These are phyloP conservation scores for Lasiodiplodia sp. DNA, from an alignment of 2,329 filamentous ascomycete species.

Conservation along the genomic window DNA sequence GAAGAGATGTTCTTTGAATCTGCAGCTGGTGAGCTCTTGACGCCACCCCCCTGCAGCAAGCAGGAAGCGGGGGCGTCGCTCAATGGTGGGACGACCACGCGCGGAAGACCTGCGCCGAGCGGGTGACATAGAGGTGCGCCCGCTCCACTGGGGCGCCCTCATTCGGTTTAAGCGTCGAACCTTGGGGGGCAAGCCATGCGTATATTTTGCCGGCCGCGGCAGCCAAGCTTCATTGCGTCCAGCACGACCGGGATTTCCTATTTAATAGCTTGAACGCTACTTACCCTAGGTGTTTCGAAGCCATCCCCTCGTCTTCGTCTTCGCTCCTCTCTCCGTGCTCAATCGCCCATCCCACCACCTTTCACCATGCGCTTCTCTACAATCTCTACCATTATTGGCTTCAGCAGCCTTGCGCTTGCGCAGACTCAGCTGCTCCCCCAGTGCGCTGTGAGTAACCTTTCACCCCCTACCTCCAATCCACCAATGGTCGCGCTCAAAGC, in stretches of 20 bases:
- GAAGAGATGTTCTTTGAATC: neutral
- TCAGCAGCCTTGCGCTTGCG: slow-evolving; percentile 37
- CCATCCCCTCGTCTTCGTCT: neutral
- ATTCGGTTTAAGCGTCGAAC: slow-evolving; percentile 16
- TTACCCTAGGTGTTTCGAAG: neutral
- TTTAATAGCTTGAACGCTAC: slow-evolving; percentile 9
- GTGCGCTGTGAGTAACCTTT: slow-evolving; percentile 39
- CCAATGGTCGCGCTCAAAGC: neutral
- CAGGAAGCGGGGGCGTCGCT: slow-evolving; percentile 2
- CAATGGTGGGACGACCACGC: slow-evolving; percentile 19
- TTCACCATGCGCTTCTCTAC: slow-evolving; percentile 38
- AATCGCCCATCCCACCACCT: slow-evolving; percentile 1
- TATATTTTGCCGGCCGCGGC: slow-evolving; percentile 16
- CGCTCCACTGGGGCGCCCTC: neutral
- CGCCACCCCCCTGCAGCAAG: slow-evolving; percentile 9
- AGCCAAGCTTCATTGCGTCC: neutral
- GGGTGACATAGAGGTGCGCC: neutral
- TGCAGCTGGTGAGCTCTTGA: neutral
- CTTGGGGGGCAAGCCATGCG: slow-evolving; percentile 5
- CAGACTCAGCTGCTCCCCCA: slow-evolving; percentile 37
- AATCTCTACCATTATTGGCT: slow-evolving; percentile 33
- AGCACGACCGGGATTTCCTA: neutral
- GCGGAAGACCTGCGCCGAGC: slow-evolving; percentile 1
- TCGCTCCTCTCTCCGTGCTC: neutral
- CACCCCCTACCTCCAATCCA: neutral